A percentile compares a stretch with the other conserved stretches of the same genome.
phyloP scores from a whole-genome alignment of 495 filamentous ascomycete genomes.

The Penicillium alfredii region DNA sequence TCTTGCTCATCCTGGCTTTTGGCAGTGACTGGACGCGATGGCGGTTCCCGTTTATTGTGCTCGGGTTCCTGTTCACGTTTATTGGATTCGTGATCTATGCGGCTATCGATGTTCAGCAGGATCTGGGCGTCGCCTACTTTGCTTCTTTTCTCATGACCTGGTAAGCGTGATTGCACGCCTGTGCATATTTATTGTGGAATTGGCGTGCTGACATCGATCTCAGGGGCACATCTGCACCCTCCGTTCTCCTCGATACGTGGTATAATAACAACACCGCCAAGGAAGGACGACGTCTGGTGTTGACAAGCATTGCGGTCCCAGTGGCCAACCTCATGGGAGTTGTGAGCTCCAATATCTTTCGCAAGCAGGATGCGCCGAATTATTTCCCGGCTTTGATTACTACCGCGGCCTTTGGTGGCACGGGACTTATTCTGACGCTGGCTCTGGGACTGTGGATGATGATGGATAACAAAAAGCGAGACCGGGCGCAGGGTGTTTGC shows the following conservation, averaged over 20 bases:
- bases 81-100: slow-evolving; percentile 67
- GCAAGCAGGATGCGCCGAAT: slow-evolving; percentile 57
- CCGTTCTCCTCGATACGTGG: slow-evolving; percentile 48
- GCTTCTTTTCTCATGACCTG: slow-evolving; percentile 80
- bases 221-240: slow-evolving; percentile 46
- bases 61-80: slow-evolving; percentile 65
- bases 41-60: slow-evolving; percentile 64
- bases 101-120: slow-evolving; percentile 47
- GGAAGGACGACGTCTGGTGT: slow-evolving; percentile 59
- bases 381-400: slow-evolving; percentile 69
- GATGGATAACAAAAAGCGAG: slow-evolving; percentile 59
- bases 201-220: neutral
- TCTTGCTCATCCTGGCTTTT: slow-evolving; percentile 62
- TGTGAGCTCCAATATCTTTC: slow-evolving; percentile 65
- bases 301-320: slow-evolving; percentile 66
- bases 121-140: slow-evolving; percentile 62
- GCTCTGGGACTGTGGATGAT: slow-evolving; percentile 61
- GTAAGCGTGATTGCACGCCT: neutral
- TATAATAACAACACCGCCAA: slow-evolving; percentile 75
- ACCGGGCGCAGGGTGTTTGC: slow-evolving; percentile 53
- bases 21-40: slow-evolving; percentile 53
- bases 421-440: slow-evolving; percentile 51
- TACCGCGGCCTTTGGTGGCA: slow-evolving; percentile 63
- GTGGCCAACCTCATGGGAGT: slow-evolving; percentile 72
- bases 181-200: neutral